phyloP scores from a whole-genome alignment of 768 basidiomycete species.

The Boletus huronensis region DNA sequence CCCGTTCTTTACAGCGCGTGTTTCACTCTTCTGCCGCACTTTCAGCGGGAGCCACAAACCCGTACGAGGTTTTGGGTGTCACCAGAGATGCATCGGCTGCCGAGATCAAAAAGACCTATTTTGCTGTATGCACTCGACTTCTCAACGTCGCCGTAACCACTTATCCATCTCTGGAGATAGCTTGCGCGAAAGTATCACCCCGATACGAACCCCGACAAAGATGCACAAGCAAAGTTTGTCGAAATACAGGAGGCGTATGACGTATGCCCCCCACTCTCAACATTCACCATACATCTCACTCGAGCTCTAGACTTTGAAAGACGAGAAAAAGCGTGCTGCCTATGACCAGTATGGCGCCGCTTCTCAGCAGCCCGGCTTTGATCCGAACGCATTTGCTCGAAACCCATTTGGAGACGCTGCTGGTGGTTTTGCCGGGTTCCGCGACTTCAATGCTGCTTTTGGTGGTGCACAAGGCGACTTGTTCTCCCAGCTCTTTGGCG shows the following conservation, averaged over 20 bases:
- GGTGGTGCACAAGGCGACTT: constrained; percentile 58
- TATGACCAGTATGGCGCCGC: constrained; percentile 93
- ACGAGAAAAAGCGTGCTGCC: constrained; percentile 86
- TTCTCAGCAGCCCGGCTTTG: constrained; percentile 91
- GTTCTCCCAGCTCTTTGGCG: constrained; percentile 84
- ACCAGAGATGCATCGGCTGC: constrained; percentile 73
- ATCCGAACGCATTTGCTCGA: constrained; percentile 77
- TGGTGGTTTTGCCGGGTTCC: constrained; percentile 70
- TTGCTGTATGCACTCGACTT: constrained; percentile 59
- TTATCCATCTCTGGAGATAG: constrained; percentile 40
- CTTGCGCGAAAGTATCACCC: constrained; percentile 98
- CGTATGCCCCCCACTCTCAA: constrained; percentile 45
- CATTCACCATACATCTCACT: constrained; percentile 18
- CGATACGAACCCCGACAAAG: constrained; percentile 92
- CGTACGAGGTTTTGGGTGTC: constrained; percentile 90
- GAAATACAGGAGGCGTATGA: constrained; percentile 98
- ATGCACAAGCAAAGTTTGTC: constrained; percentile 87
- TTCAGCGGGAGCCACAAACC: constrained; percentile 64
- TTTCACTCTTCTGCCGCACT: constrained; percentile 66
- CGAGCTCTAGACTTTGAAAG: constrained; percentile 73
- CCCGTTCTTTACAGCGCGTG: constrained; percentile 48
- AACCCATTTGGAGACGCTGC: constrained; percentile 45
- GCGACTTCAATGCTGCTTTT: constrained; percentile 63
- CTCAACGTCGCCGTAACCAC: constrained; percentile 12
- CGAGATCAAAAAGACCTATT: constrained; percentile 98